Base-by-base conservation (phyloP, 2,329 filamentous ascomycete genomes). In the Trichoderma cornu-damae region DNA sequence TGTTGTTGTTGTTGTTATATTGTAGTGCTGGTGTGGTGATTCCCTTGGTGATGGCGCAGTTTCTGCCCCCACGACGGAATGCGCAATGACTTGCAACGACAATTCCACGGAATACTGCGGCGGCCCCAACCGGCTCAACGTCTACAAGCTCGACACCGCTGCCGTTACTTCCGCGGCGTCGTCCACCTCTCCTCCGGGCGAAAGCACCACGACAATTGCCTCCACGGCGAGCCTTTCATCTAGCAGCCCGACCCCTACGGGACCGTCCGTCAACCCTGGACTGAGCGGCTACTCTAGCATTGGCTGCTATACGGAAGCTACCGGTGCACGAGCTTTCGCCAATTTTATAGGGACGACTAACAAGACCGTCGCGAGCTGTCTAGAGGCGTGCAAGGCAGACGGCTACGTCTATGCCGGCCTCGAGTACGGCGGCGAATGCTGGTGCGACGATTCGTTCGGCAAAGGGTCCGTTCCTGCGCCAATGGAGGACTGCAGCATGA, bases 341-440 rank as follows among this genome's bases (percentile, higher is more conserved):
- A 67, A 67, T 8, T 66, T 64, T 0, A 59, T 61, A 7, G 55
- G 57, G 0, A 65, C 65, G 0, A 60, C 65, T 6, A 63, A 65
- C 1, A 63, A 65, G 28, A 73, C 71, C 0, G 70, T 75, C 0
- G 68, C 67, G 3, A 57, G 59, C 1, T 75, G 73, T 37, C 60
- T 74, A 0, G 59, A 61, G 1, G 69, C 65, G 7, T 75, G 73
- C 47, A 66, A 65, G 11, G 67, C 48, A 1, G n/a, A 32, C n/a
- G 59, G 37, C 2, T 73, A 70, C 24, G 46, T 58, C 0, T 70
- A 70, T 7, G 72, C 70, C 3, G 73, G 72, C 16, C 37, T 74
- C 0, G 70, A 75, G 44, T 74, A 74, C n/a, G 72, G 72, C 1
- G 70, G 71, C 38, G 72, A 75, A 67, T 75, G 72, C 14, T 75